Base-by-base conservation (phyloP, 495 filamentous ascomycete genomes). In the Trichoderma erinaceum region DNA sequence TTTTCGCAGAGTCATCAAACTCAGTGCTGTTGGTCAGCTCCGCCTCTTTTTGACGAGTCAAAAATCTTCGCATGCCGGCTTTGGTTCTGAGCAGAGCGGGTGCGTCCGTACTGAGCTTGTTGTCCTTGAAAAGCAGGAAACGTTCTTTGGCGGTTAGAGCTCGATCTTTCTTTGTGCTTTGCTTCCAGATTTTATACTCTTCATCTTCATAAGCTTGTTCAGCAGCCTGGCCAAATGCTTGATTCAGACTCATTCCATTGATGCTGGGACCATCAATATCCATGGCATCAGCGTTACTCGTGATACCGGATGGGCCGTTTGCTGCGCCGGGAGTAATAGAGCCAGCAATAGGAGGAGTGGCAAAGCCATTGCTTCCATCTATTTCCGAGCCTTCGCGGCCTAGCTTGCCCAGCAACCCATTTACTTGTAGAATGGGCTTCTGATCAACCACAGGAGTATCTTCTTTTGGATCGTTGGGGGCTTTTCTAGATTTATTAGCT, bases 131-230 rank as follows among this genome's bases (percentile, higher is more conserved):
- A 25, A 98, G 83, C 63, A 91, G 89, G 77, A 93, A 89, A 29
- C 95, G 82, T 68, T 89, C 85, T 68, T 84, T 87, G 12, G 95
- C 92, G 48, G 94, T 87, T 16, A 90, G 80, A n/a, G 95, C 95
- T 61, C 95, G 87, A 69, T 96, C 93, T 75, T 96, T 97, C 78
- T 97, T 97, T 3, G 95, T 99, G 46, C 97, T 91, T 75, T 96
- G 93, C 80, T 98, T 99, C 95, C 95, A 99, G 50, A 93, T 91
- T 74, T 96, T 96, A 80, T 93, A 97, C 71, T 96, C 93, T 1
- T 91, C 86, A 71, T 97, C 93, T 70, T 97, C 85, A 64, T 76
- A 82, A 4, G 75, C 78, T 70, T 86, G 80, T 44, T 85, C 82
- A 7, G 82, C 83, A 32, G 82, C 82, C 27, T 83, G 79, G 15